These are phyloP conservation scores for Yarrowia sp. DNA, from an alignment of 805 yeast species.

Conservation along the genomic window DNA sequence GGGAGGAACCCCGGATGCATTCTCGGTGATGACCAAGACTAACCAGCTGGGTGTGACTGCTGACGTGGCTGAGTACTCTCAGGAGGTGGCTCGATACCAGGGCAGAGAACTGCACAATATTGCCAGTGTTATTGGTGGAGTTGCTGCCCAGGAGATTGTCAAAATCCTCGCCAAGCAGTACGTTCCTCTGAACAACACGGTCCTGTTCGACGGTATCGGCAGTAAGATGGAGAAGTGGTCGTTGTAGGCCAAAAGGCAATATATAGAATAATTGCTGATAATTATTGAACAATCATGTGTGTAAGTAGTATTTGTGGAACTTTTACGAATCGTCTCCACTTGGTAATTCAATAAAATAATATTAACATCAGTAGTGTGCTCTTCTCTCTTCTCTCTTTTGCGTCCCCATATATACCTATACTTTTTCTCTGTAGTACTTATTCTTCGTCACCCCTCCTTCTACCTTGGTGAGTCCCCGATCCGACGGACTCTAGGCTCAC, in stretches of 20 bases:
- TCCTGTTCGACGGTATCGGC: conserved; percentile 74
- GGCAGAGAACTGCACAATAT: conserved; percentile 63
- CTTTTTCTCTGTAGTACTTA: neutral
- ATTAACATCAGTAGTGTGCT: conserved; percentile 23
- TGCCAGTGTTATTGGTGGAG: conserved; percentile 79
- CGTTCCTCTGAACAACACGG: conserved; percentile 72
- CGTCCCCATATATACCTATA: conserved; percentile 21
- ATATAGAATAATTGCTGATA: neutral
- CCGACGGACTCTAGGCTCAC: conserved; percentile 37
- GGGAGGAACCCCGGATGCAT: conserved; percentile 38
- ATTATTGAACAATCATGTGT: no score
- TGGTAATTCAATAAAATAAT: conserved; percentile 11
- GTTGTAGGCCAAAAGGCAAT: neutral
- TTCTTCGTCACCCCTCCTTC: neutral
- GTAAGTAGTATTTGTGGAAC: no score
- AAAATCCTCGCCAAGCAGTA: conserved; percentile 81
- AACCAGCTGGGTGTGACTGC: conserved; percentile 10
- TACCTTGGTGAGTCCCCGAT: conserved; percentile 30
- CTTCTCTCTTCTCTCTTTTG: neutral
- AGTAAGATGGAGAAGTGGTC: conserved; percentile 52
- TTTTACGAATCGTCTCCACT: no score
- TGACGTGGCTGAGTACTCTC: conserved; percentile 43
- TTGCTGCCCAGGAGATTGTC: conserved; percentile 82
- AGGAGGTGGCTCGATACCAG: conserved; percentile 46
- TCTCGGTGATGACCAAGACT: neutral